phyloP scores from a whole-genome alignment of 2,329 filamentous ascomycete species.

The Thermomyces lanuginosus region DNA sequence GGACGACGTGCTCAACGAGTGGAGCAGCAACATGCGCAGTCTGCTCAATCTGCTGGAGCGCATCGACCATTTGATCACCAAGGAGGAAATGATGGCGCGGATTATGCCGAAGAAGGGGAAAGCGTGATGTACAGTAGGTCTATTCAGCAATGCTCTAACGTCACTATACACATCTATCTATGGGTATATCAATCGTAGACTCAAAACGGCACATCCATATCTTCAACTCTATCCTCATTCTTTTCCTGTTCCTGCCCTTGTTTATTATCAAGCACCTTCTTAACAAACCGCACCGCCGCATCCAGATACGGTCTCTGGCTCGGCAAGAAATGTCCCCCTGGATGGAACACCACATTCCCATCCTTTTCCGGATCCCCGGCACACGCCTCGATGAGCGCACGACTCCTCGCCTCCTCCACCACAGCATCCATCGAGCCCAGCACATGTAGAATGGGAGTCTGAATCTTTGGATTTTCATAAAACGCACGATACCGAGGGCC shows the following conservation, averaged over 20 bases:
- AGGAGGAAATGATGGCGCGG: constrained; percentile 99
- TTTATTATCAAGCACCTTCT: constrained; percentile 32
- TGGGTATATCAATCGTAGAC: constrained; percentile 4
- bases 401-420: constrained; percentile 60
- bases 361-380: constrained; percentile 36
- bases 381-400: constrained; percentile 50
- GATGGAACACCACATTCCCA: constrained; percentile 50
- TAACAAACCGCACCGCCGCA: constrained; percentile 58
- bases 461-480: constrained; percentile 53
- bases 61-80: constrained; percentile 95
- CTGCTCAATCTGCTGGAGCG: constrained; percentile 69
- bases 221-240: constrained; percentile 43
- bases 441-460: constrained; percentile 65
- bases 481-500: constrained; percentile 48
- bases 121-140: constrained; percentile 11
- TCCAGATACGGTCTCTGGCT: constrained; percentile 66
- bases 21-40: constrained; percentile 97
- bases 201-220: constrained; percentile 52
- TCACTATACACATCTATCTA: too few relatives aligned
- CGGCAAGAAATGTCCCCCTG: constrained; percentile 81
- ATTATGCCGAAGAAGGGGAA: constrained; percentile 51
- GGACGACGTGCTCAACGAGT: constrained; percentile 93
- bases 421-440: constrained; percentile 74
- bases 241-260: constrained; percentile 17
- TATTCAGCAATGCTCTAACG: constrained; percentile 6